A percentile compares a stretch with the other conserved stretches of the same genome.
phyloP scores from a whole-genome alignment of 2,329 filamentous ascomycete species.

The Celoporthe dispersa region DNA sequence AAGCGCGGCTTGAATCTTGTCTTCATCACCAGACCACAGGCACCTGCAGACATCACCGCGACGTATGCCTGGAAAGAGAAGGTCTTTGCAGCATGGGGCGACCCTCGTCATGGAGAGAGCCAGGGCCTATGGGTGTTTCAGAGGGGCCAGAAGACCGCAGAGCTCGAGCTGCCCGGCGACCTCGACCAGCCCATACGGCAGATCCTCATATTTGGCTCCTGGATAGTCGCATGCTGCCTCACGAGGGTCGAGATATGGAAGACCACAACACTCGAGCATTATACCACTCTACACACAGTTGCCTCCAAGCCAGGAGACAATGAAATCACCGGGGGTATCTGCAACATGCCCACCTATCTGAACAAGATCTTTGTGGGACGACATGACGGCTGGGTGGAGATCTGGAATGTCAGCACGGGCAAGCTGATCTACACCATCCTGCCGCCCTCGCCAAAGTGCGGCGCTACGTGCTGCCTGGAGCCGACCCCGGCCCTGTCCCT shows the following conservation, averaged over 20 bases:
- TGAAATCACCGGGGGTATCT: slow-evolving; percentile 76
- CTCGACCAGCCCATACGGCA: slow-evolving; percentile 74
- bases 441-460: slow-evolving; percentile 72
- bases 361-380: slow-evolving; percentile 95
- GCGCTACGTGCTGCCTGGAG: slow-evolving; percentile 84
- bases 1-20: slow-evolving; percentile 87
- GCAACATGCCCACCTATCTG: slow-evolving; percentile 89
- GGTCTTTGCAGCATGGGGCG: slow-evolving; percentile 89
- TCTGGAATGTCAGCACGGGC: slow-evolving; percentile 94
- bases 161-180: slow-evolving; percentile 70
- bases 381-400: slow-evolving; percentile 87
- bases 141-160: slow-evolving; percentile 80
- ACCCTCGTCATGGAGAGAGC: slow-evolving; percentile 51
- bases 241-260: slow-evolving; percentile 91
- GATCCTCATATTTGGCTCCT: slow-evolving; percentile 84
- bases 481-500: slow-evolving; percentile 83
- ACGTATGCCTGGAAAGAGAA: slow-evolving; percentile 86
- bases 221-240: slow-evolving; percentile 80
- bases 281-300: slow-evolving; percentile 76
- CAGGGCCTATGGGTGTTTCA: slow-evolving; percentile 90
- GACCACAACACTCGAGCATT: slow-evolving; percentile 79
- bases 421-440: slow-evolving; percentile 91
- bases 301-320: slow-evolving; percentile 62
- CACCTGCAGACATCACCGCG: slow-evolving; percentile 82
- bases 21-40: slow-evolving; percentile 91